Evolutionary conservation across 139 green algal genomes (phyloP).

Genomic region (Volvox reticuliferus): DNA sequence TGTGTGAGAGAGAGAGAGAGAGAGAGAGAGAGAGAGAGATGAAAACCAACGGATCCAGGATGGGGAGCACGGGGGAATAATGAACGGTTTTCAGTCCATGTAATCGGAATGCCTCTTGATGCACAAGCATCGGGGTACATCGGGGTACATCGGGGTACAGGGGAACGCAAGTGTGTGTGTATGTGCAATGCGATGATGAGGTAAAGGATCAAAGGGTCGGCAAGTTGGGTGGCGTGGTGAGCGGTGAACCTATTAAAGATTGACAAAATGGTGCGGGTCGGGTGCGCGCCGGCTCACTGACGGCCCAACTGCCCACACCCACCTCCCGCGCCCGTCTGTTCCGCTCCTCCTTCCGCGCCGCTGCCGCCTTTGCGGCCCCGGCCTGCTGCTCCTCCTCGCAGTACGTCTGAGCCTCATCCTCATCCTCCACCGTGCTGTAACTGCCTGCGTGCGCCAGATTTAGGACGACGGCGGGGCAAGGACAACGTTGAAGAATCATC

Average conservation of each 20-base stretch:
- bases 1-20: background rate
- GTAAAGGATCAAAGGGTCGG: no score
- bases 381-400: constrained; percentile 9
- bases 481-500: no score
- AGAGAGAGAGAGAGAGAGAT: background rate
- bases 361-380: background rate
- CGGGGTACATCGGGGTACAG: no score
- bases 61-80: no score
- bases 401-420: constrained; percentile 17
- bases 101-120: no score
- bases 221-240: background rate
- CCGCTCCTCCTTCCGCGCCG: constrained; percentile 30
- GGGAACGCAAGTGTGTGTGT: no score
- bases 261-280: no score
- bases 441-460: constrained; percentile 3
- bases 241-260: background rate
- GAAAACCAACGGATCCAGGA: background rate
- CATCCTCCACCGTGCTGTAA: constrained; percentile 38
- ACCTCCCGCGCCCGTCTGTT: constrained; percentile 19
- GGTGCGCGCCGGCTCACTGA: no score
- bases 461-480: no score
- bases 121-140: no score
- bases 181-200: no score
- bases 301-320: background rate
- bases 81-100: no score